Percentiles rank a stretch among this genome's conserved stretches.
These are phyloP conservation scores for Magnusiomyces magnusii DNA, from an alignment of 1,139 yeast species.

Conservation along the genomic window DNA sequence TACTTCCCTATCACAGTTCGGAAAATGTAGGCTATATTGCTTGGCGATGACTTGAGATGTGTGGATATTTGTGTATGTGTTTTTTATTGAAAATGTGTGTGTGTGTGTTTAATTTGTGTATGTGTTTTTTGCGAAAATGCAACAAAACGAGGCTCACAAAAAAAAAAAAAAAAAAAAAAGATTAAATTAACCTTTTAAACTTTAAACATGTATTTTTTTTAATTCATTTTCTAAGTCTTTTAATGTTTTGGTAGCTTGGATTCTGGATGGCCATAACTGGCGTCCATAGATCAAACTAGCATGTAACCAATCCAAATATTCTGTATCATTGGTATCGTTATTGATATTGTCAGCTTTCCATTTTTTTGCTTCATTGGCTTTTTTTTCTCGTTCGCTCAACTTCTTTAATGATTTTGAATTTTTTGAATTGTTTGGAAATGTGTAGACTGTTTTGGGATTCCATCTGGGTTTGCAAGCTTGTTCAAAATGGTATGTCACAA, in stretches of 20 bases:
- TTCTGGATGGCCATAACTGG: not conserved
- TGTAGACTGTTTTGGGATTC: slow-evolving; percentile 42
- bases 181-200: too few species aligned
- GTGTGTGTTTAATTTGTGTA: too few species aligned
- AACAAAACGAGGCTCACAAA: too few species aligned
- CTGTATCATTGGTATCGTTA: not conserved
- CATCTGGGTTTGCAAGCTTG: slow-evolving; percentile 66
- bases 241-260: not conserved
- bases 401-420: not conserved
- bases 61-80: too few species aligned
- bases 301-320: not conserved
- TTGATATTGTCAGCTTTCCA: not conserved
- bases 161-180: too few species aligned
- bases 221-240: too few species aligned
- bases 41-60: not conserved
- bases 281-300: not conserved
- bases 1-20: not conserved
- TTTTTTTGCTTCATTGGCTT: not conserved
- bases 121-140: not conserved
- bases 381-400: not conserved
- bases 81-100: too few species aligned
- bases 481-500: slow-evolving; percentile 56
- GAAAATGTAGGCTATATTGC: not conserved
- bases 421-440: not conserved
- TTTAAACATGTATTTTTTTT: too few species aligned